Evolutionary conservation across 2,329 filamentous ascomycete species (phyloP).

Genomic region (Zymoseptoria passerinii): DNA sequence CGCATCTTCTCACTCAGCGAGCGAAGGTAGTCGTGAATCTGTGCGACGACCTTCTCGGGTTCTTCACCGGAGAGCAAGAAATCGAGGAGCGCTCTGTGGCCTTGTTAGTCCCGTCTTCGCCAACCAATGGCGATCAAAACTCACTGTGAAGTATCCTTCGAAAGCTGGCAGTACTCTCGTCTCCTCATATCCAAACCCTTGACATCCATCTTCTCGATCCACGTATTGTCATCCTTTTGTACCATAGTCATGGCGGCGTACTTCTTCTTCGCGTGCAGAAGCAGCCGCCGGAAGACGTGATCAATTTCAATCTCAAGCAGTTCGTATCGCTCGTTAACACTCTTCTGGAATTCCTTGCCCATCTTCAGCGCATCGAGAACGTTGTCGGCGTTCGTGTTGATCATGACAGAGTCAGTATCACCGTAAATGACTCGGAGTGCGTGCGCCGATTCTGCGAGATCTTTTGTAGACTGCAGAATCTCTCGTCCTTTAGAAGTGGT

Average conservation of each 20-base stretch:
- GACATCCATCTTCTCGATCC: conserved; percentile 88
- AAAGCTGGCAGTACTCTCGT: conserved; percentile 90
- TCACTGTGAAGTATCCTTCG: conserved; percentile 79
- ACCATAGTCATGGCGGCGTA: conserved; percentile 95
- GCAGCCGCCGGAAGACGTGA: conserved; percentile 86
- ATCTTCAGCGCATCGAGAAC: conserved; percentile 84
- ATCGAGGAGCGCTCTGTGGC: conserved; percentile 63
- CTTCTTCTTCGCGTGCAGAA: conserved; percentile 98
- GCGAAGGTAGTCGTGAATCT: conserved; percentile 87
- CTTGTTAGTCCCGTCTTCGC: conserved; percentile 11
- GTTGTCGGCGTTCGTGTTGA: conserved; percentile 95
- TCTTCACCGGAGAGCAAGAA: conserved; percentile 93
- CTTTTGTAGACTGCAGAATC: conserved; percentile 92
- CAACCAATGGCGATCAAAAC: conserved; percentile 10
- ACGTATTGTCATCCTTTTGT: conserved; percentile 73
- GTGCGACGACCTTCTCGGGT: conserved; percentile 74
- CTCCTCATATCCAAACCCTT: conserved; percentile 98
- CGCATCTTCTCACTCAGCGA: conserved; percentile 83
- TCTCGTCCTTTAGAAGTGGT: conserved; percentile 97
- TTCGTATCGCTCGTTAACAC: conserved; percentile 88
- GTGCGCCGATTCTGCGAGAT: conserved; percentile 81
- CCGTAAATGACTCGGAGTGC: conserved; percentile 89
- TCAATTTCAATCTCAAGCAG: conserved; percentile 97
- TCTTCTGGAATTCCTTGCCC: conserved; percentile 87
- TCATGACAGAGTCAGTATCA: conserved; percentile 99